Percentiles rank a stretch among this genome's conserved stretches.
These are phyloP conservation scores for Fonsecaea monophora DNA, from an alignment of 2,329 filamentous ascomycete genomes.

Conservation along the genomic window DNA sequence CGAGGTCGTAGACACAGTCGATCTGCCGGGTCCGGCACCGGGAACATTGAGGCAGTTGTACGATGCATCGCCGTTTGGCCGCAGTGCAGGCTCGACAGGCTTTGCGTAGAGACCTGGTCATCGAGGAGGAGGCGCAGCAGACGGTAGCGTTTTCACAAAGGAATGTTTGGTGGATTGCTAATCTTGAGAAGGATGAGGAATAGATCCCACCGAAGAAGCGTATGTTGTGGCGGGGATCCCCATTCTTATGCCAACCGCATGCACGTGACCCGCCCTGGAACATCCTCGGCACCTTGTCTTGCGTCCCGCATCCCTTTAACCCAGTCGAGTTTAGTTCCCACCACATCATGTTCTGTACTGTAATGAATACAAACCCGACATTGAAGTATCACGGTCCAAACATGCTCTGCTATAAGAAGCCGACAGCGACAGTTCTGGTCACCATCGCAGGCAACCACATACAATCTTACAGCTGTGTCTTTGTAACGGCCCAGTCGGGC, in stretches of 20 bases:
- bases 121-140: not conserved
- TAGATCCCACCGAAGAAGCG: not conserved
- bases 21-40: constrained; percentile 9
- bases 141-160: not conserved
- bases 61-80: constrained; percentile 15
- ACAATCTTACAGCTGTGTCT: not conserved
- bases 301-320: not conserved
- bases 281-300: too few relatives aligned
- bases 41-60: constrained; percentile 16
- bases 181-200: not conserved
- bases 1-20: constrained; percentile 22
- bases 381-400: not conserved
- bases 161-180: not conserved
- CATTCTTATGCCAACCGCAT: not conserved
- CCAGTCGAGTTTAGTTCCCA: constrained; percentile 15
- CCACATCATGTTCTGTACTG: not conserved
- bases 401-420: not conserved
- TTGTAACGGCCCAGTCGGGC: not conserved
- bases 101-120: constrained; percentile 3
- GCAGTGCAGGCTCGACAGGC: constrained; percentile 13
- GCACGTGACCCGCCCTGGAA: too few relatives aligned
- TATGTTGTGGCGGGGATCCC: not conserved
- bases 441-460: not conserved
- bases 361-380: not conserved
- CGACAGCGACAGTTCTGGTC: not conserved